Base-by-base conservation (phyloP, 106 monocot genomes). In the Dioscorea zingiberensis region DNA sequence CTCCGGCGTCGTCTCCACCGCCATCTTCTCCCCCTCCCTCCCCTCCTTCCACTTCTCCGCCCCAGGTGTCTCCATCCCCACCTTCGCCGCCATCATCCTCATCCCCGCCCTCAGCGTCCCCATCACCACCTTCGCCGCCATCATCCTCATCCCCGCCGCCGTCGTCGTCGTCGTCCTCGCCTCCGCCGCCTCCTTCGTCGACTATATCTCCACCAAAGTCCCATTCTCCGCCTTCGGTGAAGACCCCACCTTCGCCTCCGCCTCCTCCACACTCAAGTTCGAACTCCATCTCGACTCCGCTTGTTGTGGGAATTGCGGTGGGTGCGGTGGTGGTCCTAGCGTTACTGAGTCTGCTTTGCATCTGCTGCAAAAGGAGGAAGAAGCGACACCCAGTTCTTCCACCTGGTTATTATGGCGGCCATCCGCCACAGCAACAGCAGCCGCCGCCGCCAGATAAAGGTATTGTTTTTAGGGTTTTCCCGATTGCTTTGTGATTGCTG, bases 281-380 rank as follows among this genome's bases (percentile, higher is more conserved):
- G 47, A 71, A 60, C 51, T 70, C 70, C 2, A 19, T 61, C 22
- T 79, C 82, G 46, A 83, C 80, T 16, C 16, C 54, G 0, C 45
- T 77, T 13, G 76, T 83, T 8, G 77, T 77, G 51, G 87, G 83
- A 19, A 24, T 80, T 3, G 83, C 72, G 1, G 80, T 58, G 18
- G 87, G 77, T 2, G 83, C 47, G 4, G 77, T 72, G 6, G 69
- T 56, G 1, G 59, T 78, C 6, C 48, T 87, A 46, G 23, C 77
- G 57, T 30, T 83, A 26, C 44, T 73, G 8, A 62, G 56, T 19
- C 0, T 84, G 3, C 13, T 75, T 0, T 83, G 54, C 54, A 2
- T 83, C 38, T 84, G 73, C 48, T 69, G 77, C 54, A 11, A 51
- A 12, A 66, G 47, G 47, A 83, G 61, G 72, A 88, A 75, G 69